Evolutionary conservation across 768 basidiomycete species (phyloP).

Genomic region (Pleurotus platypus): DNA sequence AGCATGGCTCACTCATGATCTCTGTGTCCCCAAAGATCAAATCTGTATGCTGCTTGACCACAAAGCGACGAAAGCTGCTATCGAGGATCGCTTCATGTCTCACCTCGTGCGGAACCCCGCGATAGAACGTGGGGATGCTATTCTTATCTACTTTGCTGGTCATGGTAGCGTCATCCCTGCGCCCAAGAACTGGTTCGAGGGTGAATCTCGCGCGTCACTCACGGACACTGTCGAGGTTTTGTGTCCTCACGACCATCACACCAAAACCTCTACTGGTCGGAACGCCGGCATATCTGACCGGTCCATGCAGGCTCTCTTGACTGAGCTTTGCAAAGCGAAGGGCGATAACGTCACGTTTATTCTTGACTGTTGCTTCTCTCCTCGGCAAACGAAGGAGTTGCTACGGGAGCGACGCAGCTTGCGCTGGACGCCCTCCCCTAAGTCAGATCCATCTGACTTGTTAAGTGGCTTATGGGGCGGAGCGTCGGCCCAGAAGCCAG

Average conservation of each 20-base stretch:
- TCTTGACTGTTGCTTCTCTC: conserved; percentile 62
- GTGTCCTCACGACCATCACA: conserved; percentile 66
- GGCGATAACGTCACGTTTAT: conserved; percentile 70
- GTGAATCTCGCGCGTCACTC: conserved; percentile 20
- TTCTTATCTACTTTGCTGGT: conserved; percentile 72
- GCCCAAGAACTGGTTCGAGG: conserved; percentile 59
- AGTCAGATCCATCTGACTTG: conserved; percentile 51
- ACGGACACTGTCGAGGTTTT: conserved; percentile 47
- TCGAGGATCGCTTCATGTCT: conserved; percentile 57
- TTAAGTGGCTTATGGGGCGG: conserved; percentile 52
- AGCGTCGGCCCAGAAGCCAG: conserved; percentile 33
- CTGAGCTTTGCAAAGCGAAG: conserved; percentile 50
- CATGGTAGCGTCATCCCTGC: conserved; percentile 58
- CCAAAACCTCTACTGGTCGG: conserved; percentile 39
- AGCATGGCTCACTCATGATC: conserved; percentile 52
- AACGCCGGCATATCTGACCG: conserved; percentile 66
- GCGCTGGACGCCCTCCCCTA: conserved; percentile 61
- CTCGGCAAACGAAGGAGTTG: conserved; percentile 31
- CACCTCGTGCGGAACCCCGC: conserved; percentile 61
- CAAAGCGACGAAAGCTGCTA: conserved; percentile 57
- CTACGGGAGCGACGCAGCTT: conserved; percentile 42
- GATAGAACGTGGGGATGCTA: conserved; percentile 59
- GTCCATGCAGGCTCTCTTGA: conserved; percentile 59
- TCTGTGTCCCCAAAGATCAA: conserved; percentile 57
- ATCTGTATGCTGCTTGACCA: conserved; percentile 54